Evolutionary conservation across 768 basidiomycete genomes (phyloP).

Genomic region (Boletellus emodensis): DNA sequence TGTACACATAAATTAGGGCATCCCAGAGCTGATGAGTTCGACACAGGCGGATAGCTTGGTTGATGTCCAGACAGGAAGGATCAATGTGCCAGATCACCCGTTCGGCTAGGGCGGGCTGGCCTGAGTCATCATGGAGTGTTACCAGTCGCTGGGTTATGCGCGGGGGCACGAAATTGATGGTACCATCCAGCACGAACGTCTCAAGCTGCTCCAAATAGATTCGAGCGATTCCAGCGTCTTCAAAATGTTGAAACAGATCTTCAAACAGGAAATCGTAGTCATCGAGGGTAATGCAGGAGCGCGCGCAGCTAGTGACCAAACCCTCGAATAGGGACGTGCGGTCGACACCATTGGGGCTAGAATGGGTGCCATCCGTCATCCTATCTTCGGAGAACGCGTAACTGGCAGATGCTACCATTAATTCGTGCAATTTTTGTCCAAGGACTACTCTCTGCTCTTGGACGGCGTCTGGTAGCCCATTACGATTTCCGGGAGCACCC

Average conservation of each 20-base stretch:
- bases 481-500: conserved; percentile 78
- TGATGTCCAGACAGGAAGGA: conserved; percentile 84
- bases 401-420: conserved; percentile 82
- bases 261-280: conserved; percentile 89
- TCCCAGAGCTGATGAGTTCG: conserved; percentile 83
- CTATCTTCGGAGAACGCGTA: conserved; percentile 96
- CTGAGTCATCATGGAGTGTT: conserved; percentile 67
- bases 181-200: conserved; percentile 70
- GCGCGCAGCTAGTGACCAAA: conserved; percentile 72
- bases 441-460: conserved; percentile 59
- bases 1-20: conserved; percentile 92
- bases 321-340: conserved; percentile 86
- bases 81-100: conserved; percentile 95
- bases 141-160: conserved; percentile 84
- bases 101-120: conserved; percentile 74
- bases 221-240: conserved; percentile 72
- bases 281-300: conserved; percentile 74
- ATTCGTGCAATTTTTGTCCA: conserved; percentile 69
- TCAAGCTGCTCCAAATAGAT: conserved; percentile 86
- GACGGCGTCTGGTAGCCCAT: conserved; percentile 73
- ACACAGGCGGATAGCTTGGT: conserved; percentile 87
- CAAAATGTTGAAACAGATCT: conserved; percentile 88
- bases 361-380: conserved; percentile 85
- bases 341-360: conserved; percentile 81
- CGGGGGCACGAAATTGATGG: conserved; percentile 76